Evolutionary conservation across 225 moss, liverwort and hornwort species (phyloP), one percentile per base, ranked within the genome.

Genomic region (Bryoerythrophyllum caledonicum): DNA sequence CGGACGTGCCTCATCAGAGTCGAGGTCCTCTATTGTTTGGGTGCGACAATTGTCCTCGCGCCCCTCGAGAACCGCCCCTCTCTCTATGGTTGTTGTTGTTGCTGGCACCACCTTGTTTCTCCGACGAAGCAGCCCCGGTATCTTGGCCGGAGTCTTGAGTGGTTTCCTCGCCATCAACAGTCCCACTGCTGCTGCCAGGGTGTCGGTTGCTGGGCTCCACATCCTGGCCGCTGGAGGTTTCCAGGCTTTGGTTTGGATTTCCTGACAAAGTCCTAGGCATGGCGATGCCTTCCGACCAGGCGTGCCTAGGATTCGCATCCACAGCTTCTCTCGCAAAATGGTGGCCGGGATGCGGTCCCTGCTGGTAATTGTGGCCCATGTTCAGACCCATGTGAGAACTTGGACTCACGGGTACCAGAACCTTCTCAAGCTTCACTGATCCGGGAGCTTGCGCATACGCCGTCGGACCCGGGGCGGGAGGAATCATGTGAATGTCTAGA

Each of bases 391-490:
- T 53, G 11, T 16, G 46, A 43, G 60, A 43, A 53, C 24, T 65
- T 16, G 76, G 53, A 52, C 68, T 68, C 19, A 13, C 70, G 7
- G 55, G 58, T 49, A 35, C 8, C 11, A 34, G 34, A 34, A 51
- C 14, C 70, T 74, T 75, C 60, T 78, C 70, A 16, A 70, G 65
- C 57, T 70, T 70, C 64, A 37, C 72, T n/a, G 46, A 16, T 16
- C 60, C 78, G 4, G 65, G 5, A 46, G 75, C 52, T 54, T 76
- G 79, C 21, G 65, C 59, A 58, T 83, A 82, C 16, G 78, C 49
- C 11, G 78, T 66, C 15, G 82, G 79, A 60, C 79, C 79, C 10
- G 83, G 78, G 19, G 78, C 81, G 5, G 77, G 77, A 64, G 86
- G 77, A 40, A 80, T 77, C 54, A 57, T 65, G 20, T 78, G 80